A percentile compares a stretch with the other conserved stretches of the same genome.
These are phyloP conservation scores for Alisma plantagoaquatica DNA, from an alignment of 106 monocot genomes.

Conservation along the genomic window DNA sequence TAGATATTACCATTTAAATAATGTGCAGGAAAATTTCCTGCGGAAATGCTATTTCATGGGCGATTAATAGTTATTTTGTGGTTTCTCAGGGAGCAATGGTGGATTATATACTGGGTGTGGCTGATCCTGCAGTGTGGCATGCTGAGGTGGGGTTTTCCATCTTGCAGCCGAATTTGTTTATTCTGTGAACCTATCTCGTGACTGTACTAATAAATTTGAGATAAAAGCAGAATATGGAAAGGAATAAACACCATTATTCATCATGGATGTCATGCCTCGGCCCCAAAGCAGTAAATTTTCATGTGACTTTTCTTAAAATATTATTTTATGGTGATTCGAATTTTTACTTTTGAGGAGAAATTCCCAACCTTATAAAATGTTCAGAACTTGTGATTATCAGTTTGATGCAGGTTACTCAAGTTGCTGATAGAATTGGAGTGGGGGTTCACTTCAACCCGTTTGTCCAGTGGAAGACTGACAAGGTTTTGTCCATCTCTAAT, in stretches of 20 bases:
- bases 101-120: constrained; percentile 88
- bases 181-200: too few relatives aligned
- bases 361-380: too few relatives aligned
- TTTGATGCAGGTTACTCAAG: constrained; percentile 44
- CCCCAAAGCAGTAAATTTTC: constrained; percentile 38
- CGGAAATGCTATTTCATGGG: too few relatives aligned
- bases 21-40: too few relatives aligned
- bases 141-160: constrained; percentile 26
- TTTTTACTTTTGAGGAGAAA: too few relatives aligned
- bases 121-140: constrained; percentile 78
- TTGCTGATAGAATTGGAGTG: constrained; percentile 66
- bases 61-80: too few relatives aligned
- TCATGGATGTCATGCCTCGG: constrained; percentile 70
- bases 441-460: constrained; percentile 97
- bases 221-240: constrained; percentile 88
- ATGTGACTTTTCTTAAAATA: neutral
- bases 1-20: too few relatives aligned
- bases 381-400: too few relatives aligned
- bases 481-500: constrained; percentile 47
- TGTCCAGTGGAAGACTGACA: constrained; percentile 68
- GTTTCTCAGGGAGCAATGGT: constrained; percentile 56
- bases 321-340: neutral
- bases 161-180: too few relatives aligned
- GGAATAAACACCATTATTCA: constrained; percentile 70
- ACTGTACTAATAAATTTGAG: too few relatives aligned